Conservation (phyloP, 1,139 yeast species). For the Kurtzmaniella quercitrusa region DNA sequence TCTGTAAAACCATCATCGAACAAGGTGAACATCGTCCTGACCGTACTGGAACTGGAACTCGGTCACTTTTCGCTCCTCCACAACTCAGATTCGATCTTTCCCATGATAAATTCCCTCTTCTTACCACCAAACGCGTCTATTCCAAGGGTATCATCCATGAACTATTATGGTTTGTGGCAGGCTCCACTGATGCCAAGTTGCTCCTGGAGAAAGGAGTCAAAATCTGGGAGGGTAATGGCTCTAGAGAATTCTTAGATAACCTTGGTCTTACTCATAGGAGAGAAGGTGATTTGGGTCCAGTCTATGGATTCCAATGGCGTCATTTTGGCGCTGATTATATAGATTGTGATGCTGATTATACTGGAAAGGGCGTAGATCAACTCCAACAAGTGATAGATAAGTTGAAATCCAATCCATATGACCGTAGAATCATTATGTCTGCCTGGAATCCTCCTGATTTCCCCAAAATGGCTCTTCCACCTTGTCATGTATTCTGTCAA, state of each 20-base stretch:
- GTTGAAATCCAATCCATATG: slow-evolving; percentile 84
- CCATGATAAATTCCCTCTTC: slow-evolving; percentile 72
- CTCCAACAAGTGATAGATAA: slow-evolving; percentile 73
- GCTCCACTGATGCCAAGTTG: slow-evolving; percentile 82
- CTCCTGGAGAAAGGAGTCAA: slow-evolving; percentile 80
- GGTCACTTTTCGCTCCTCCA: slow-evolving; percentile 90
- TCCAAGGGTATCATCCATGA: slow-evolving; percentile 87
- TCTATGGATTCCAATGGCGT: slow-evolving; percentile 98
- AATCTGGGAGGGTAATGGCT: slow-evolving; percentile 99
- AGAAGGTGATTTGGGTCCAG: slow-evolving; percentile 97
- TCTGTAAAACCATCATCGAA: slow-evolving; percentile 69
- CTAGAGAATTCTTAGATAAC: slow-evolving; percentile 81
- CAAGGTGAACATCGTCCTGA: slow-evolving; percentile 92
- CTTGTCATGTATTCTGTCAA: slow-evolving; percentile 95
- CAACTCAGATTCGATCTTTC: slow-evolving; percentile 79
- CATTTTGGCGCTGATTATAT: slow-evolving; percentile 93
- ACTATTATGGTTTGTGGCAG: slow-evolving; percentile 86
- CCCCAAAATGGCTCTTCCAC: slow-evolving; percentile 92
- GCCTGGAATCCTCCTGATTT: slow-evolving; percentile 99
- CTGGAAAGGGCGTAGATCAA: slow-evolving; percentile 89
- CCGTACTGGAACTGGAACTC: slow-evolving; percentile 96
- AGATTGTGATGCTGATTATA: slow-evolving; percentile 82
- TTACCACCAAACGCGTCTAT: slow-evolving; percentile 91
- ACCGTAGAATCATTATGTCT: slow-evolving; percentile 86
- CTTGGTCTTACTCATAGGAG: slow-evolving; percentile 76